phyloP scores from a whole-genome alignment of 2,329 filamentous ascomycete species.

The Macroventuria anomochaeta region DNA sequence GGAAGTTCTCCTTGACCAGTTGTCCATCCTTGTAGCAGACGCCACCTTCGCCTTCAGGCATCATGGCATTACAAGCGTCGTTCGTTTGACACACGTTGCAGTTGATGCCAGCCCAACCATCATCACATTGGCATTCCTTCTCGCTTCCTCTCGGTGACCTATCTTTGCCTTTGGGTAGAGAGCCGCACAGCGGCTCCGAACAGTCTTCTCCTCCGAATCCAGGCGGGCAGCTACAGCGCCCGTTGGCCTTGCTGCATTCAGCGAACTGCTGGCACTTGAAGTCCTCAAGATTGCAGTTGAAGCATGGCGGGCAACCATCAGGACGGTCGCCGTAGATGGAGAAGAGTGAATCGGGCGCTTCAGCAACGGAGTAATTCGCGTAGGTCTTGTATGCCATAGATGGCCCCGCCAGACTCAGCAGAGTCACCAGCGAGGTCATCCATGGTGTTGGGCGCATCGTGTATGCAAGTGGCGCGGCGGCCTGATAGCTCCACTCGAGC shows the following conservation, averaged over 20 bases:
- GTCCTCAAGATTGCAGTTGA: constrained; percentile 95
- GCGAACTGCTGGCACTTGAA: constrained; percentile 92
- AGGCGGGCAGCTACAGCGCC: constrained; percentile 88
- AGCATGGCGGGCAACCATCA: constrained; percentile 83
- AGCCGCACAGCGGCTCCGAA: constrained; percentile 87
- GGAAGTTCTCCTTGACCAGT: constrained; percentile 92
- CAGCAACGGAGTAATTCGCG: constrained; percentile 61
- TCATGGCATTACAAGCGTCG: constrained; percentile 83
- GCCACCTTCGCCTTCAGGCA: constrained; percentile 80
- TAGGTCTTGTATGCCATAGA: constrained; percentile 40
- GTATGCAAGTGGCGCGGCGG: constrained; percentile 31
- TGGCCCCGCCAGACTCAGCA: constrained; percentile 32
- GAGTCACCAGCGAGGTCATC: constrained; percentile 39
- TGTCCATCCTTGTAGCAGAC: constrained; percentile 92
- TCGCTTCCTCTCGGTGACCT: constrained; percentile 74
- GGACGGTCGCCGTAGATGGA: constrained; percentile 76
- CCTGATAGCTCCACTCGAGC: constrained; percentile 29
- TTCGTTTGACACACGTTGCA: constrained; percentile 90
- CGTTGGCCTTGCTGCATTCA: constrained; percentile 85
- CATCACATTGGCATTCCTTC: constrained; percentile 77
- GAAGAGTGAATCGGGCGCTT: constrained; percentile 58
- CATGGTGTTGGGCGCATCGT: constrained; percentile 46
- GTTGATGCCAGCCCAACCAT: constrained; percentile 96
- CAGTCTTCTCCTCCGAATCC: constrained; percentile 97
- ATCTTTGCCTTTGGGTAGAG: constrained; percentile 77